Evolutionary conservation across 2,329 filamentous ascomycete genomes (phyloP), one percentile per base, ranked within the genome.

Genomic region (Nannizzia gypsea): DNA sequence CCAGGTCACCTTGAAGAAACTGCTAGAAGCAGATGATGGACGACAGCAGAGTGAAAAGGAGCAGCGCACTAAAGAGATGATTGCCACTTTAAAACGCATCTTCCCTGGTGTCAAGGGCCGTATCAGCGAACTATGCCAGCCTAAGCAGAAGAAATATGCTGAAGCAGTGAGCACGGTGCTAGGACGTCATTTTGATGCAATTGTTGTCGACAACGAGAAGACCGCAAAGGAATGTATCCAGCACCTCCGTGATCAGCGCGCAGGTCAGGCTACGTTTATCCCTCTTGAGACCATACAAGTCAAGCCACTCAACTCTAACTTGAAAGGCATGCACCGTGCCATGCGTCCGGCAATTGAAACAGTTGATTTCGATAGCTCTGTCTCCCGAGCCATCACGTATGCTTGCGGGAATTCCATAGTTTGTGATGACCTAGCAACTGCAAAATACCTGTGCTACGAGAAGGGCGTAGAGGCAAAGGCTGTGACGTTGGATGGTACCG

Each of bases 251-350:
- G 90, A 96, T 64, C 89, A 96, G 70, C 85, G 89, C 60, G 86
- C 88, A 59, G 83, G 88, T 5, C 89, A 91, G 61, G 89, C 93
- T 74, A 96, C 90, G 0, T 97, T 99, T 72, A 91, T 97, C 64
- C 93, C 93, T 0, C 80, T 99, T 17, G 93, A 99, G 77, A 96
- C 95, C 58, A 96, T 99, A 72, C 95, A 97, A 69, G 91, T 96
- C 70, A 91, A 89, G 71, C 85, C 89, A 9, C 83, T 93, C 61
- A 95, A 95, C 70, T 88, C 90, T 3, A 91, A 89, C 62, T 79
- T 99, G 65, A 96, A 96, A 74, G 89, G 90, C 28, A 87, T 96
- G 71, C 82, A 89, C 59, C 88, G 89, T 42, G 89, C 88, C 52
- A 85, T 85, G 73, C 85, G 92, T 6, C 81, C 96, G 61, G 95